These are phyloP conservation scores for Rhinocladiella similis DNA, from an alignment of 2,329 filamentous ascomycete genomes.

Conservation along the genomic window DNA sequence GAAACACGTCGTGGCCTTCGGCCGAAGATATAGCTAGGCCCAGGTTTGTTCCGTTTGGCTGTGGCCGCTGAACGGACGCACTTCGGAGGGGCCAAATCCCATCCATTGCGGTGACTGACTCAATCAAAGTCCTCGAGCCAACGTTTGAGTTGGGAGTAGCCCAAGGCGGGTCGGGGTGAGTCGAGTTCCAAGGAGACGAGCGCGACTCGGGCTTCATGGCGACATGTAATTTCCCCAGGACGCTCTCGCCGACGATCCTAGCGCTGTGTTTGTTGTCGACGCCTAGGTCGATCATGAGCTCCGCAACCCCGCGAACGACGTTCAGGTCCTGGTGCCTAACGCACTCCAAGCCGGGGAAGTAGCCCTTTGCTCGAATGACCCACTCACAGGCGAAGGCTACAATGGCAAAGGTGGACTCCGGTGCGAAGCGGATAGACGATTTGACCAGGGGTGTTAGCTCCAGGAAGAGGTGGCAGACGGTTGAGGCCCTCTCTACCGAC, in stretches of 20 bases:
- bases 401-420: slow-evolving; percentile 11
- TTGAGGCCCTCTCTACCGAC: slow-evolving; percentile 4
- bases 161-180: not conserved
- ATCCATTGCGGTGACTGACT: slow-evolving; percentile 1
- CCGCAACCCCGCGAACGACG: slow-evolving; percentile 2
- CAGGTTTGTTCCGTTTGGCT: not conserved
- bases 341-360: not conserved
- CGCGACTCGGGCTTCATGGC: not conserved
- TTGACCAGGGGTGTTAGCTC: slow-evolving; percentile 6
- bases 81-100: slow-evolving; percentile 1
- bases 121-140: not conserved
- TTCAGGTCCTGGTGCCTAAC: slow-evolving; percentile 2
- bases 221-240: slow-evolving; percentile 1
- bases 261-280: slow-evolving; percentile 10
- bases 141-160: not conserved
- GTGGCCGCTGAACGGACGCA: not conserved
- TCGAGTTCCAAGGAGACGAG: not conserved
- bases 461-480: slow-evolving; percentile 1
- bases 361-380: slow-evolving; percentile 2
- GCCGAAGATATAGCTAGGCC: not conserved
- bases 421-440: slow-evolving; percentile 5
- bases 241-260: slow-evolving; percentile 1
- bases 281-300: slow-evolving; percentile 9
- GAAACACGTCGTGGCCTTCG: not conserved
- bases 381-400: slow-evolving; percentile 5